phyloP scores from a whole-genome alignment of 2,329 filamentous ascomycete species.

The Sporothrix schenckii region DNA sequence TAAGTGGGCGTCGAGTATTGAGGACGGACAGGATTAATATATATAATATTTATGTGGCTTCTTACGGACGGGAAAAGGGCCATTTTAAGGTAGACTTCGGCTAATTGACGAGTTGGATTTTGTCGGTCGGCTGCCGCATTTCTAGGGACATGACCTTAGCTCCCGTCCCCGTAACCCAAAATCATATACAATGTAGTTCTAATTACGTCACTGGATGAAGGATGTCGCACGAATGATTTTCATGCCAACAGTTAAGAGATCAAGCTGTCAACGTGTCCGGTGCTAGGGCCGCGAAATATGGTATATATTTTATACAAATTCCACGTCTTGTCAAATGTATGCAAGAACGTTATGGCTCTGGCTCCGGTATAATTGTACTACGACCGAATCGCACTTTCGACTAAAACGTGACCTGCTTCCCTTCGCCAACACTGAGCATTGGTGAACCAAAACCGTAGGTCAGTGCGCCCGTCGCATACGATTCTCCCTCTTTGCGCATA shows the following conservation, averaged over 20 bases:
- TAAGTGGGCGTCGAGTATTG: neutral
- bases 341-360: neutral
- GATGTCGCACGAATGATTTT: no score
- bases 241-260: no score
- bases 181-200: no score
- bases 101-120: neutral
- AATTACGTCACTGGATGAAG: no score
- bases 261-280: no score
- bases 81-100: neutral
- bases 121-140: neutral
- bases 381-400: neutral
- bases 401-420: constrained; percentile 13
- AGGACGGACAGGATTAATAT: neutral
- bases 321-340: neutral
- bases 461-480: constrained; percentile 25
- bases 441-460: constrained; percentile 29
- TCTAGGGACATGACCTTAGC: no score
- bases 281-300: no score
- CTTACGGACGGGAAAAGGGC: neutral
- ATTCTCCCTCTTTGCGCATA: constrained; percentile 29
- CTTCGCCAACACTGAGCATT: constrained; percentile 28
- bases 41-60: neutral
- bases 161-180: no score
- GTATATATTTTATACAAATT: neutral
- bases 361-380: no score